A percentile compares a stretch with the other conserved stretches of the same genome.
These are phyloP conservation scores for Crepidotus variabilis DNA, from an alignment of 768 basidiomycete species.

Conservation along the genomic window DNA sequence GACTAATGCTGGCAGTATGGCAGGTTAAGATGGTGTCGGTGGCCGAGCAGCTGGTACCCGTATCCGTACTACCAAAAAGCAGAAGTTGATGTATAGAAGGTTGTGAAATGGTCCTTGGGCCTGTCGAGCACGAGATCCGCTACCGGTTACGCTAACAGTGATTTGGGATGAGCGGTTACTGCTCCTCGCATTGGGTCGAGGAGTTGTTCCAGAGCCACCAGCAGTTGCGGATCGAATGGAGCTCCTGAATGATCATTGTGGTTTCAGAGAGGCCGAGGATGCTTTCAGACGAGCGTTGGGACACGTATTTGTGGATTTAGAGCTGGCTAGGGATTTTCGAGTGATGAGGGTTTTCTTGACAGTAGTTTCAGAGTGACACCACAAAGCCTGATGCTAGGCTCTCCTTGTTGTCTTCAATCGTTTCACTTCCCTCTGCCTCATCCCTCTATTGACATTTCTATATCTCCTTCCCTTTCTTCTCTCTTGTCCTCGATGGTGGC, in stretches of 20 bases:
- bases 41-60: slow-evolving; percentile 8
- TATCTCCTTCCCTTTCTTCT: slow-evolving; percentile 9
- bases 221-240: slow-evolving; percentile 3
- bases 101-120: slow-evolving; percentile 20
- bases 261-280: slow-evolving; percentile 30
- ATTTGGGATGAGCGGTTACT: slow-evolving; percentile 20
- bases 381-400: not conserved
- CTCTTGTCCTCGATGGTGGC: slow-evolving; percentile 12
- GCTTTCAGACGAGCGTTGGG: slow-evolving; percentile 17
- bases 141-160: slow-evolving; percentile 8
- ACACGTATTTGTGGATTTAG: slow-evolving; percentile 11
- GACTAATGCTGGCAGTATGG: slow-evolving; percentile 39
- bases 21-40: slow-evolving; percentile 27
- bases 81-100: slow-evolving; percentile 15
- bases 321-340: slow-evolving; percentile 22
- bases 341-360: slow-evolving; percentile 28
- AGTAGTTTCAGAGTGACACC: slow-evolving; percentile 2
- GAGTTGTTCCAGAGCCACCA: slow-evolving; percentile 1
- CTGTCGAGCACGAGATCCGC: slow-evolving; percentile 1
- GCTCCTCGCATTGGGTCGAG: slow-evolving; percentile 23
- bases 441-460: slow-evolving; percentile 9
- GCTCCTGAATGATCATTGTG: slow-evolving; percentile 13
- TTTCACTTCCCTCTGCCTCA: slow-evolving; percentile 4
- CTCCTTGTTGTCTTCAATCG: slow-evolving; percentile 3
- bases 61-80: slow-evolving; percentile 9